Evolutionary conservation across 495 filamentous ascomycete genomes (phyloP).

Genomic region (Neurospora tetrasperma): DNA sequence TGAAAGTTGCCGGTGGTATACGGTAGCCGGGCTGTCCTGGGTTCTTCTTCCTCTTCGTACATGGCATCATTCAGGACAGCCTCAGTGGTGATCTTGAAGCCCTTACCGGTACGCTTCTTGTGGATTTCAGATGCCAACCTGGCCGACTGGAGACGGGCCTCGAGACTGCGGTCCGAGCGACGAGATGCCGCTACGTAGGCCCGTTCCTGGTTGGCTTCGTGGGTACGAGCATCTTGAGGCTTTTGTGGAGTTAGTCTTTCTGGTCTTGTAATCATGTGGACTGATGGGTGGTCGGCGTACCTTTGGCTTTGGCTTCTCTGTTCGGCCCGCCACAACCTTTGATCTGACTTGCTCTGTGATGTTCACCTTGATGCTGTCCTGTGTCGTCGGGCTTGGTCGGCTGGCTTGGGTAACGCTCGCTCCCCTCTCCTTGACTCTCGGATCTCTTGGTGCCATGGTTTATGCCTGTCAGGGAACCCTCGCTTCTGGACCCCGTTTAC

Average conservation of each 20-base stretch:
- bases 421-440: not conserved
- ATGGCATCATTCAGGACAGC: slow-evolving; percentile 90
- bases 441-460: not conserved
- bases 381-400: not conserved
- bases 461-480: not conserved
- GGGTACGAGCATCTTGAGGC: slow-evolving; percentile 36
- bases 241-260: not conserved
- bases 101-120: slow-evolving; percentile 77
- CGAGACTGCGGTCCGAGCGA: slow-evolving; percentile 76
- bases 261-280: not conserved
- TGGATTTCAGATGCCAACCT: slow-evolving; percentile 82
- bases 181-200: slow-evolving; percentile 95
- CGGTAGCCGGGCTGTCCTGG: slow-evolving; percentile 41
- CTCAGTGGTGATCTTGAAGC: slow-evolving; percentile 72
- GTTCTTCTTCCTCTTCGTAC: slow-evolving; percentile 94
- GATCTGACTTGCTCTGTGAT: not conserved
- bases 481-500: not conserved
- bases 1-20: slow-evolving; percentile 45
- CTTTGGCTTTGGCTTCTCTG: not conserved
- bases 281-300: not conserved
- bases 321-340: not conserved
- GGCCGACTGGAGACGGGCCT: slow-evolving; percentile 84
- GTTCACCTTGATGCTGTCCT: not conserved
- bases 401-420: not conserved
- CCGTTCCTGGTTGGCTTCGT: slow-evolving; percentile 89